Base-by-base conservation (phyloP, 306 rosid genomes). In the Parietaria judaica region DNA sequence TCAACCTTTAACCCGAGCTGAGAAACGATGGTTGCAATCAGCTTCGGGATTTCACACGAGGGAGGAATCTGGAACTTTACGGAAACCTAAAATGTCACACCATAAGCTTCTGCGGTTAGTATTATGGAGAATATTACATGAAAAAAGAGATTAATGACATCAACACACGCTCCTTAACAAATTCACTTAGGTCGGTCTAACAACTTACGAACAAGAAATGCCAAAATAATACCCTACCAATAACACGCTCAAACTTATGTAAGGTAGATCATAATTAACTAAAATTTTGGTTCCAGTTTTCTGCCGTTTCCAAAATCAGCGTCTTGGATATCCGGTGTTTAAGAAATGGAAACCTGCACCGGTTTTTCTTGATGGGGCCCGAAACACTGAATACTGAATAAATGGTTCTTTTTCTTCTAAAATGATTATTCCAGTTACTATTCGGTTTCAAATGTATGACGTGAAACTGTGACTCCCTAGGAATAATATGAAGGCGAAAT, bases 41-140 rank as follows among this genome's bases (percentile, higher is more conserved):
- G 80, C 59, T 80, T 89, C 23, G 96, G 62, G 55, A 74, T 64
- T 66, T 91, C 95, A 85, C 95, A 80, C 10, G 79, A 75, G 14
- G 88, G 75, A 72, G 96, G 95, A 73, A 85, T 62, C 74, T 83
- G 89, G 72, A 91, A 85, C 76, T 80, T 85, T 60, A 83, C 54
- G 43, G 84, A 69, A 51, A 88, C 80, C 98, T 88, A 65, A 16
- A 43, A 43, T 16, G 81, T 55, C 65, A 23, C 46, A 67, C 53
- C 14, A 64, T 58, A 62, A 17, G 41, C 64, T 63, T 47, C 60
- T 52, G 66, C 81, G 62, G 75, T 59, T 67, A 48, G 45, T 41
- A 31, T 56, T 63, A 56, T 35, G 45, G 54, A 55, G 55, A 7
- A 39, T 16, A 60, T 48, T 47, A 1, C n/a, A 47, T 8, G 39